These are phyloP conservation scores for Pseudodiploospora longispora DNA, from an alignment of 2,329 filamentous ascomycete genomes.

Conservation along the genomic window DNA sequence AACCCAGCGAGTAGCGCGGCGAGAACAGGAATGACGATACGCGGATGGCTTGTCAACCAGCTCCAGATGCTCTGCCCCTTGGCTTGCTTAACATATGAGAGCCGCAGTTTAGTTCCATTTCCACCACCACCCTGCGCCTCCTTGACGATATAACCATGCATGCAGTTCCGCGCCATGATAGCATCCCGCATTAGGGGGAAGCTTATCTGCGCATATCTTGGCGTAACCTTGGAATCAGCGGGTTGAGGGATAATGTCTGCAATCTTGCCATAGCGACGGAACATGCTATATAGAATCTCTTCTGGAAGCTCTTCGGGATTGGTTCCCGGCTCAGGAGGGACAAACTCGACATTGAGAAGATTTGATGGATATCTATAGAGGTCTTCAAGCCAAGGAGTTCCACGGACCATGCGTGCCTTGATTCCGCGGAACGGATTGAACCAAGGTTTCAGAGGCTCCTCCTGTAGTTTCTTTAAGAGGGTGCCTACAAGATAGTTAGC, in stretches of 20 bases:
- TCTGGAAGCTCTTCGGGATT: constrained; percentile 73
- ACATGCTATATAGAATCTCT: constrained; percentile 78
- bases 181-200: constrained; percentile 67
- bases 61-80: constrained; percentile 76
- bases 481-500: constrained; percentile 27
- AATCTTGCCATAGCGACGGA: constrained; percentile 85
- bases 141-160: constrained; percentile 72
- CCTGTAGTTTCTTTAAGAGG: constrained; percentile 54
- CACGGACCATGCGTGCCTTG: constrained; percentile 64
- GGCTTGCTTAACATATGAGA: constrained; percentile 74
- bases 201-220: constrained; percentile 72
- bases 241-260: constrained; percentile 76
- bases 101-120: constrained; percentile 64
- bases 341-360: constrained; percentile 75
- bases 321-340: constrained; percentile 62
- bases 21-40: constrained; percentile 76
- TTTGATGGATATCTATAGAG: constrained; percentile 72
- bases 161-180: constrained; percentile 83
- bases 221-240: constrained; percentile 75
- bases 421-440: constrained; percentile 76
- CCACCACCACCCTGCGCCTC: constrained; percentile 67
- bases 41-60: constrained; percentile 78
- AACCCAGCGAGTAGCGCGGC: constrained; percentile 75
- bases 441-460: constrained; percentile 75
- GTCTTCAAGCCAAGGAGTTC: constrained; percentile 91